Percentiles rank a stretch among this genome's conserved stretches.
Evolutionary conservation across 352 stramenopile genomes (phyloP).

Genomic region (Globisporangium heterothallicum): DNA sequence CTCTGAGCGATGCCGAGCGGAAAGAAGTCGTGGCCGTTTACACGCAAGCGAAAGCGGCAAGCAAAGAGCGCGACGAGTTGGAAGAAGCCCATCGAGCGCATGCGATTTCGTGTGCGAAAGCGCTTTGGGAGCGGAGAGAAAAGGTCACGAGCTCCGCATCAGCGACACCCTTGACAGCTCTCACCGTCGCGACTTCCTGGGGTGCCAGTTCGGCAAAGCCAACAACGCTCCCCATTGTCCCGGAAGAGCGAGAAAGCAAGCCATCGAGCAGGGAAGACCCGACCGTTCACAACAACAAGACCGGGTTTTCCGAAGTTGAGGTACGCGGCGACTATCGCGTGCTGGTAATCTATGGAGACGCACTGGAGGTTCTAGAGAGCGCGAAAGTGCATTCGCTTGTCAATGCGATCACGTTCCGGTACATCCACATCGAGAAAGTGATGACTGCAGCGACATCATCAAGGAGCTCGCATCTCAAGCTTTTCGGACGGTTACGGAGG

Average conservation of each 20-base stretch:
- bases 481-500: slow-evolving; percentile 47
- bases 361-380: slow-evolving; percentile 53
- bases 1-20: slow-evolving; percentile 70
- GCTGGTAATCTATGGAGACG: slow-evolving; percentile 62
- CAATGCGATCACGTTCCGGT: slow-evolving; percentile 65
- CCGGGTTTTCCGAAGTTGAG: slow-evolving; percentile 68
- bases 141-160: background rate
- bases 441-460: slow-evolving; percentile 22
- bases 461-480: slow-evolving; percentile 41
- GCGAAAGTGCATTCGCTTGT: slow-evolving; percentile 45
- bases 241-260: slow-evolving; percentile 30
- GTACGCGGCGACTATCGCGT: slow-evolving; percentile 64
- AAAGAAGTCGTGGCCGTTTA: slow-evolving; percentile 37
- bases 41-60: slow-evolving; percentile 20
- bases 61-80: slow-evolving; percentile 41
- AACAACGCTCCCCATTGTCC: slow-evolving; percentile 7
- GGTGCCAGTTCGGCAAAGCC: background rate
- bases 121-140: slow-evolving; percentile 33
- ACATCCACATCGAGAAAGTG: slow-evolving; percentile 41
- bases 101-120: slow-evolving; percentile 36
- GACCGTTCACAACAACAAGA: slow-evolving; percentile 40
- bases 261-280: slow-evolving; percentile 45
- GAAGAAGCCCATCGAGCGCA: slow-evolving; percentile 42
- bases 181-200: slow-evolving; percentile 6
- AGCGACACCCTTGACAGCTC: background rate